Percentiles rank a stretch among this genome's conserved stretches.
These are phyloP conservation scores for Ceratocystis alfenasii DNA, from an alignment of 2,329 filamentous ascomycete genomes.

Conservation along the genomic window DNA sequence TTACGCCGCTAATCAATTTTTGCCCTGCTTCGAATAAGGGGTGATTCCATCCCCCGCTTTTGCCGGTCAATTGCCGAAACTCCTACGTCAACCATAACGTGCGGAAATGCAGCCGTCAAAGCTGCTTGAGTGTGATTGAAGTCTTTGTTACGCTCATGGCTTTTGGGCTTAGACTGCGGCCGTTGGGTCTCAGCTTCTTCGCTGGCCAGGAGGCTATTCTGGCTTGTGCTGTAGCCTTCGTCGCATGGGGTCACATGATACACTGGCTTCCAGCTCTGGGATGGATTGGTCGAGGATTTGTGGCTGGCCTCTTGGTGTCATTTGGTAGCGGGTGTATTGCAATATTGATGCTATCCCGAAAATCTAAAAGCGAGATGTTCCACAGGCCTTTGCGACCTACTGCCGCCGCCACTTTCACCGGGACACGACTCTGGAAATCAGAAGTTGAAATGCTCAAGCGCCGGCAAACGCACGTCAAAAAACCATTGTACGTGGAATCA, in stretches of 20 bases:
- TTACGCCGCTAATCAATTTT: background rate
- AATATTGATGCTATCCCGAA: slow-evolving; percentile 50
- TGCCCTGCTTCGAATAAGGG: background rate
- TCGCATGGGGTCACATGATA: slow-evolving; percentile 78
- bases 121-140: background rate
- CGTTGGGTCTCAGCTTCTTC: slow-evolving; percentile 49
- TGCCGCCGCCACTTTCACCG: slow-evolving; percentile 47
- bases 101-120: slow-evolving; percentile 15
- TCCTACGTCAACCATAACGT: background rate
- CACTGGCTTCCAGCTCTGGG: slow-evolving; percentile 73
- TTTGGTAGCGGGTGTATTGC: slow-evolving; percentile 45
- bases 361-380: slow-evolving; percentile 30
- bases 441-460: slow-evolving; percentile 56
- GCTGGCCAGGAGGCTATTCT: slow-evolving; percentile 60
- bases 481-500: slow-evolving; percentile 63
- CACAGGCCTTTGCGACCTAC: slow-evolving; percentile 34
- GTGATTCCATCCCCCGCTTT: background rate
- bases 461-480: slow-evolving; percentile 54
- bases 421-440: slow-evolving; percentile 51
- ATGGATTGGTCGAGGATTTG: slow-evolving; percentile 75
- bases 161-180: background rate
- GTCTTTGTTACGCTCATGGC: slow-evolving; percentile 3
- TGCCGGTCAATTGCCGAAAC: background rate
- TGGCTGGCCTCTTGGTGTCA: slow-evolving; percentile 51
- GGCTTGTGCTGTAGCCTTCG: slow-evolving; percentile 56